These are phyloP conservation scores for maize (Zea mays) DNA, from an alignment of 176 grass and related monocot species.

Conservation along the genomic window Zm-B73-REFERENCE-NAM-5.0 NC_050097.1:212958001-212958500, in stretches of 20 bases:
- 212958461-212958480: not conserved
- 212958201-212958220: conserved; percentile 37
- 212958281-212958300: not conserved
- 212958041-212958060: not conserved
- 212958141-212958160: conserved; percentile 53
- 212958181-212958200: conserved; percentile 71
- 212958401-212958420: conserved; percentile 55
- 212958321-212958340: conserved; percentile 55
- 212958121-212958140: conserved; percentile 16
- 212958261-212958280: conserved; percentile 88
- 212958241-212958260: conserved; percentile 74
- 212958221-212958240: conserved; percentile 66
- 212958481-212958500: conserved; percentile 78
- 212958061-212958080: not conserved
- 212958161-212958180: conserved; percentile 72
- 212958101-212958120: not conserved
- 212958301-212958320: no score
- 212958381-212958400: conserved; percentile 69
- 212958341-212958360: conserved; percentile 35
- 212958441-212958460: not conserved
- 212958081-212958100: not conserved
- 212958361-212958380: conserved; percentile 51
- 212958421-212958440: not conserved
- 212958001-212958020: not conserved
- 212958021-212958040: not conserved